These are phyloP conservation scores for Aspergillus brasiliensis DNA, from an alignment of 2,329 filamentous ascomycete species.

Conservation along the genomic window DNA sequence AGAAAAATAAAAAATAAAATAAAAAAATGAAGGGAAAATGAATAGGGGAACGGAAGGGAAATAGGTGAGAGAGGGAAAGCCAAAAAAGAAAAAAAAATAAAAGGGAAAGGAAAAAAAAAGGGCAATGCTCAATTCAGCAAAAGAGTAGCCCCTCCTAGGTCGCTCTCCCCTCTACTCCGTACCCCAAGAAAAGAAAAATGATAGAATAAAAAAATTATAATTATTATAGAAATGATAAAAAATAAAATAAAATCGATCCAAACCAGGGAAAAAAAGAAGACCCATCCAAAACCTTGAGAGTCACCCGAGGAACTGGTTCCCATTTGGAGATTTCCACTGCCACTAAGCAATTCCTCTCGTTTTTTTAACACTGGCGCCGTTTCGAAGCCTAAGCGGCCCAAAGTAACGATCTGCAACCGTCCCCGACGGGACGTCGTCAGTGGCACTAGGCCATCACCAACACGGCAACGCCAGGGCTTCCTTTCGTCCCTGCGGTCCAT, in stretches of 20 bases:
- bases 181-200: slow-evolving; percentile 10
- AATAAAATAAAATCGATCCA: slow-evolving; percentile 13
- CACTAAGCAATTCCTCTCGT: slow-evolving; percentile 16
- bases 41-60: slow-evolving; percentile 9
- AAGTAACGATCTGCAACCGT: slow-evolving; percentile 42
- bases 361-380: slow-evolving; percentile 28
- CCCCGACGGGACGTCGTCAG: slow-evolving; percentile 45
- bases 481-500: slow-evolving; percentile 31
- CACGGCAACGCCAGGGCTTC: slow-evolving; percentile 29
- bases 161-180: too few species aligned
- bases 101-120: slow-evolving; percentile 8
- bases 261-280: slow-evolving; percentile 19
- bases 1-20: neutral
- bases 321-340: slow-evolving; percentile 25
- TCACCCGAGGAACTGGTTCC: slow-evolving; percentile 39
- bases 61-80: slow-evolving; percentile 2
- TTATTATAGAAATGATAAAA: slow-evolving; percentile 10
- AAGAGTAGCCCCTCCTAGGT: neutral
- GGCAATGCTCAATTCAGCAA: neutral
- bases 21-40: slow-evolving; percentile 1
- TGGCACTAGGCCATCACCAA: slow-evolving; percentile 37
- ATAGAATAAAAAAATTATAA: slow-evolving; percentile 13
- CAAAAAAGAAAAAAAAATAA: slow-evolving; percentile 7
- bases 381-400: slow-evolving; percentile 31
- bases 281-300: slow-evolving; percentile 24